A percentile compares a stretch with the other conserved stretches of the same genome.
Conservation (phyloP, 208 protist genomes). For the Acanthamoeba castellanii region DNA sequence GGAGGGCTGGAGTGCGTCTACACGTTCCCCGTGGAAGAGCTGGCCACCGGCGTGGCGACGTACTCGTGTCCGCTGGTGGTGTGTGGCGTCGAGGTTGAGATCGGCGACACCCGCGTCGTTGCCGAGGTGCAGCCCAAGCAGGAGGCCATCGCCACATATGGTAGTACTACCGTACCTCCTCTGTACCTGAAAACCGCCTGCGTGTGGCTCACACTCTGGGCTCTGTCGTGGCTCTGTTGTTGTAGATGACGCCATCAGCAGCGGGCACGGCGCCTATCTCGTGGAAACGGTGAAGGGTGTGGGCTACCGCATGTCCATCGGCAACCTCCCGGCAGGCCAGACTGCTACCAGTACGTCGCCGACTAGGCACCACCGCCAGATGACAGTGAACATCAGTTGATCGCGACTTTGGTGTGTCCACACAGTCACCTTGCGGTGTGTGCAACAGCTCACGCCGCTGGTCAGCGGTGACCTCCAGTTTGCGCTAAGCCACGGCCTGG, state of each 20-base stretch:
- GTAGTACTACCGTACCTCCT: too few species aligned
- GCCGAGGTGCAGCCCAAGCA: neutral
- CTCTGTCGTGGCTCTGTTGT: neutral
- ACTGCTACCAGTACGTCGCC: neutral
- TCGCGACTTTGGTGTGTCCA: neutral
- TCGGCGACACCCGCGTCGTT: neutral
- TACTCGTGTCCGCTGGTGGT: neutral
- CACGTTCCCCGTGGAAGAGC: neutral
- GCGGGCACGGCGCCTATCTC: constrained; percentile 68
- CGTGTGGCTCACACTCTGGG: neutral
- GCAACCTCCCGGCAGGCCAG: neutral
- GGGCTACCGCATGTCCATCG: constrained; percentile 33
- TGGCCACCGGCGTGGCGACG: neutral
- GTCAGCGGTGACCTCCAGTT: neutral
- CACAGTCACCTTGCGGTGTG: neutral
- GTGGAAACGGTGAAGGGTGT: neutral
- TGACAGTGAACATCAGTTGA: neutral
- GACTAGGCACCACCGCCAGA: neutral
- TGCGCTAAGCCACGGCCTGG: neutral
- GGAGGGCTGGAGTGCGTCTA: constrained; percentile 14
- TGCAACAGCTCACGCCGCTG: constrained; percentile 12
- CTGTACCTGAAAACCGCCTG: neutral
- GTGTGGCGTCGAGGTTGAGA: constrained; percentile 6
- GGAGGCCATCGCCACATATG: neutral
- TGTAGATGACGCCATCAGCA: constrained; percentile 36